Conservation (phyloP, 768 basidiomycete genomes). For the Mycena rebaudengoi region DNA sequence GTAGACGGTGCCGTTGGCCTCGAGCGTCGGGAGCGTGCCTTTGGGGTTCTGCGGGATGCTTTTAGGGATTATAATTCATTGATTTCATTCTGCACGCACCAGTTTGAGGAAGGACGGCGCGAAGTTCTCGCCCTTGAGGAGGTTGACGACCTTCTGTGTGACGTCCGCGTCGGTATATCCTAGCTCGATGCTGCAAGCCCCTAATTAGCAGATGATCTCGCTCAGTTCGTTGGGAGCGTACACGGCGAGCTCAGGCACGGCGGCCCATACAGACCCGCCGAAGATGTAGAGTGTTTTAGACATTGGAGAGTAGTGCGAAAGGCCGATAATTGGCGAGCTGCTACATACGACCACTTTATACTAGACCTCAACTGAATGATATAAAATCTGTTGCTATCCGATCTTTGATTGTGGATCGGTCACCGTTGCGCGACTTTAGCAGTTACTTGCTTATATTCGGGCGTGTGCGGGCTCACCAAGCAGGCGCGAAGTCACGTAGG, state of each 20-base stretch:
- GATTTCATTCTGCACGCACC: no score
- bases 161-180: conserved; percentile 47
- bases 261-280: conserved; percentile 36
- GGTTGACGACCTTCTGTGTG: conserved; percentile 47
- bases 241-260: conserved; percentile 36
- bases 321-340: background rate
- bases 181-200: conserved; percentile 52
- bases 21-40: conserved; percentile 54
- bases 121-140: conserved; percentile 59
- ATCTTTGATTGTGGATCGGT: no score
- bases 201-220: no score
- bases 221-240: no score
- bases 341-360: background rate
- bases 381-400: no score
- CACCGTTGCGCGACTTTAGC: no score
- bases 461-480: no score
- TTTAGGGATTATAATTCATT: no score
- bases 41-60: conserved; percentile 48
- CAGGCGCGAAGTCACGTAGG: no score
- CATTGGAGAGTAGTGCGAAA: conserved; percentile 7
- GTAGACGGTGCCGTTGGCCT: conserved; percentile 43
- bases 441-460: no score
- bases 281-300: conserved; percentile 36
- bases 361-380: no score
- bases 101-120: conserved; percentile 52